Percentiles rank a stretch among this genome's conserved stretches.
phyloP scores from a whole-genome alignment of 495 filamentous ascomycete genomes.

The Letharia columbiana region DNA sequence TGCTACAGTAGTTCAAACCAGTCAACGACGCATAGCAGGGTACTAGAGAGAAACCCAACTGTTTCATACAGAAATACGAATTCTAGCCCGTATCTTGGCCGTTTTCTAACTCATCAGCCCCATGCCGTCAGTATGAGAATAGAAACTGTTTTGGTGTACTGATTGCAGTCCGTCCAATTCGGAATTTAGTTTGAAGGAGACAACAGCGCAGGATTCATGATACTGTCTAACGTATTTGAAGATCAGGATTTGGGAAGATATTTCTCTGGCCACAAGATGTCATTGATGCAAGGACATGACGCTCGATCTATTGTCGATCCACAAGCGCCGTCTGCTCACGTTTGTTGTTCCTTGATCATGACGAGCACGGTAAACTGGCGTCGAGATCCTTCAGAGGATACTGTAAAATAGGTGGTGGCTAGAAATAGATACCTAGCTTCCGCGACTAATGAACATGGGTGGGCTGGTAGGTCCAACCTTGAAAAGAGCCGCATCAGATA shows the following conservation, averaged over 20 bases:
- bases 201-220: background rate
- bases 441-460: background rate
- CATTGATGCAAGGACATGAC: background rate
- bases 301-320: background rate
- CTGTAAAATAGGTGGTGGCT: background rate
- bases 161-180: background rate
- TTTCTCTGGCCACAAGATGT: background rate
- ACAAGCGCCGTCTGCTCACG: background rate
- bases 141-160: background rate
- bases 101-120: background rate
- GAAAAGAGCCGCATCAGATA: constrained; percentile 11
- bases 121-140: background rate
- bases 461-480: background rate
- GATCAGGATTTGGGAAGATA: background rate
- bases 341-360: background rate
- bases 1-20: background rate
- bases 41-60: background rate
- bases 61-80: background rate
- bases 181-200: background rate
- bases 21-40: background rate
- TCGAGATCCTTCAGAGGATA: constrained; percentile 1
- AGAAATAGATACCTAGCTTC: constrained; percentile 14
- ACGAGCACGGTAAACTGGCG: background rate
- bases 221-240: background rate
- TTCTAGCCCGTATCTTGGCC: background rate